These are phyloP conservation scores for Rhodotorula sp. DNA, from an alignment of 1,284 basidiomycete species.

Conservation along the genomic window DNA sequence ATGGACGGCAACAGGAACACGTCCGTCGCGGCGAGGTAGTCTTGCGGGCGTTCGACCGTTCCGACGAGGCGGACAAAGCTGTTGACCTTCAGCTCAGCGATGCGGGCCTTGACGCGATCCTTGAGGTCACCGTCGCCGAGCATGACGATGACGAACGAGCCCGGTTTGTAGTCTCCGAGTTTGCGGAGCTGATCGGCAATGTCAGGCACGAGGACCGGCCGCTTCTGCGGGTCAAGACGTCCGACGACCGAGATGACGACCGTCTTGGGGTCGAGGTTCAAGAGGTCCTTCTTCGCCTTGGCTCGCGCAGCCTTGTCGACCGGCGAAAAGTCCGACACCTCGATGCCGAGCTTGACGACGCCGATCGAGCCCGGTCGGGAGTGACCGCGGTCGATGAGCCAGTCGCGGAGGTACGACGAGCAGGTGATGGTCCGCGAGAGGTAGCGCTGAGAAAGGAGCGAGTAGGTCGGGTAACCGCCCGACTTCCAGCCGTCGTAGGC, in stretches of 20 bases:
- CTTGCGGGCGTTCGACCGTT: slow-evolving; percentile 21
- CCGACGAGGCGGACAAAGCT: slow-evolving; percentile 19
- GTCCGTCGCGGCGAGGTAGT: slow-evolving; percentile 25
- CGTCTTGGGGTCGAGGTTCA: slow-evolving; percentile 11
- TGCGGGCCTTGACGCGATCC: slow-evolving; percentile 11
- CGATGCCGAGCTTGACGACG: slow-evolving; percentile 44
- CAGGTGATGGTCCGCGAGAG: slow-evolving; percentile 41
- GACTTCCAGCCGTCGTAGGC: slow-evolving; percentile 41
- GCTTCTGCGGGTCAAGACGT: slow-evolving; percentile 22
- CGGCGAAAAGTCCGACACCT: slow-evolving; percentile 18
- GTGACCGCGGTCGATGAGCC: slow-evolving; percentile 35
- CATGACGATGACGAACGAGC: slow-evolving; percentile 30
- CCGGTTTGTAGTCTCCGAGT: slow-evolving; percentile 12
- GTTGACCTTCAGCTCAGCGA: slow-evolving; percentile 2
- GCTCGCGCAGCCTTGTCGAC: slow-evolving; percentile 4
- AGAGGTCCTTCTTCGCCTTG: slow-evolving; percentile 19
- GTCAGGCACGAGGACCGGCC: slow-evolving; percentile 25
- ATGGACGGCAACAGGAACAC: slow-evolving; percentile 26
- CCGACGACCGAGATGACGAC: slow-evolving; percentile 25
- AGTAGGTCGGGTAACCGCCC: slow-evolving; percentile 39
- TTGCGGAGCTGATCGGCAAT: slow-evolving; percentile 18
- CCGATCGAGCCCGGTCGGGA: slow-evolving; percentile 33
- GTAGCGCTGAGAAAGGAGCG: slow-evolving; percentile 38
- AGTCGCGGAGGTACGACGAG: slow-evolving; percentile 37
- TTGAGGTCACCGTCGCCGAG: slow-evolving; percentile 28